Base-by-base conservation (phyloP, 805 yeast genomes). In the Wickerhamomyces ciferrii region DNA sequence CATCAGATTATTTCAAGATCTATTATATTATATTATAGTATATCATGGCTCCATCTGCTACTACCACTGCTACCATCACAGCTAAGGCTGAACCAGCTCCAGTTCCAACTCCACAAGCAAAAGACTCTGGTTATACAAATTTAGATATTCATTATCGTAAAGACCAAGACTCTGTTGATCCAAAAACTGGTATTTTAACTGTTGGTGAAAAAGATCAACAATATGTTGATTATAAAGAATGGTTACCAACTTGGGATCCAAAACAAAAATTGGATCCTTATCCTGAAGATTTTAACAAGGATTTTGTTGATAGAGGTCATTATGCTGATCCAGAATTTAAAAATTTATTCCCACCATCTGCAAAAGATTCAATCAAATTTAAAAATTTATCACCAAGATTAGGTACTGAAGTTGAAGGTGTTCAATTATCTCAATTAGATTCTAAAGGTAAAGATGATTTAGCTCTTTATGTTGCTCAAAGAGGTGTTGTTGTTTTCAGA, bases 201-300 rank as follows among this genome's bases (percentile, higher is more conserved):
- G 75, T 76, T 17, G 66, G 76, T 42, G 72, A 71, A 52, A 62
- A 63, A 41, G 69, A 64, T 39, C 67, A 68, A 50, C 63, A 70
- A 38, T 46, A 40, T 6, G 53, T 70, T 8, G 44, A 55, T 42
- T 74, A 68, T 61, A 83, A 84, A 2, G 81, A 76, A 11, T 83
- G 77, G 67, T 70, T 82, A 41, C 89, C 89, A 15, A 75, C 85
- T 2, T 83, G 85, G 85, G 79, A 82, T 58, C 82, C 82, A n/a
- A 67, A 59, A 19, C 74, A 79, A 55, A 75, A 75, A 53, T 72
- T 63, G 56, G 72, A 70, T 15, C 76, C 82, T 15, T 69, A 76
- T 53, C 24, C 55, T n/a, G 71, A 74, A 53, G 76, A 77, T 46
- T 81, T 79, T 66, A 78, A 77, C 57, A 75, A 69, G 57, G 24